Conservation (phyloP, 805 yeast genomes). For the Sungouiella blattae region DNA sequence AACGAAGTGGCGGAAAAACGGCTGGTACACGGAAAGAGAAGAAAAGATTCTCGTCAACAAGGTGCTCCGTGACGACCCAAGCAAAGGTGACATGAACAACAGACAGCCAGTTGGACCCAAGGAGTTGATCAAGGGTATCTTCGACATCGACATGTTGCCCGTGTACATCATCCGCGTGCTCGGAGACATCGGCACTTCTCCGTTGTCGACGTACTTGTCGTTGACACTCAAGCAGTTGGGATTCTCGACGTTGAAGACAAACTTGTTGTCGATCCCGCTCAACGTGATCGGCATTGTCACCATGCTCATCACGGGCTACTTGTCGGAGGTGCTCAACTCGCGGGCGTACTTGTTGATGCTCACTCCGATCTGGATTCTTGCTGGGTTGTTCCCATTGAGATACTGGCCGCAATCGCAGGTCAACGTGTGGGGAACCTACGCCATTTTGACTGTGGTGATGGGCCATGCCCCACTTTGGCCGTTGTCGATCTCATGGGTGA, state of each 20-base stretch:
- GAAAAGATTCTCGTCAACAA: conserved; percentile 26
- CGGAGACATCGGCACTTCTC: conserved; percentile 18
- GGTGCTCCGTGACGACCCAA: conserved; percentile 26
- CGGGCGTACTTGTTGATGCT: conserved; percentile 9
- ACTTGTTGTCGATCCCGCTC: conserved; percentile 22
- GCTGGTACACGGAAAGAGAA: conserved; percentile 25
- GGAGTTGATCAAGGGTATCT: conserved; percentile 15
- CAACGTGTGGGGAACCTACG: conserved; percentile 12
- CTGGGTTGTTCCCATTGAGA: conserved; percentile 5
- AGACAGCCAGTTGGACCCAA: conserved; percentile 22
- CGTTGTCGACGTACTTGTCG: conserved; percentile 12
- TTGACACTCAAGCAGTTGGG: conserved; percentile 17
- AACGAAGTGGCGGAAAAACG: conserved; percentile 2
- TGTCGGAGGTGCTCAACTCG: conserved; percentile 31
- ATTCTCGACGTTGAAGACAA: conserved; percentile 20
- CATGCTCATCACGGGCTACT: conserved; percentile 32
- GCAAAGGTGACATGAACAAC: conserved; percentile 29
- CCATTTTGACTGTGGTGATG: conserved; percentile 13
- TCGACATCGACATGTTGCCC: conserved; percentile 27
- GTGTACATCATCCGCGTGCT: conserved; percentile 20
- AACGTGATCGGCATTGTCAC: conserved; percentile 29
- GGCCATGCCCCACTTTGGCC: conserved; percentile 19
- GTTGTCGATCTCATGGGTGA: conserved; percentile 26
- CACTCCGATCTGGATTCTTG: conserved; percentile 5
- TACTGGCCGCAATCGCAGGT: conserved; percentile 10